Percentiles rank a stretch among this genome's conserved stretches.
These are phyloP conservation scores for Fermentozyma sake DNA, from an alignment of 1,139 yeast genomes.

Conservation along the genomic window DNA sequence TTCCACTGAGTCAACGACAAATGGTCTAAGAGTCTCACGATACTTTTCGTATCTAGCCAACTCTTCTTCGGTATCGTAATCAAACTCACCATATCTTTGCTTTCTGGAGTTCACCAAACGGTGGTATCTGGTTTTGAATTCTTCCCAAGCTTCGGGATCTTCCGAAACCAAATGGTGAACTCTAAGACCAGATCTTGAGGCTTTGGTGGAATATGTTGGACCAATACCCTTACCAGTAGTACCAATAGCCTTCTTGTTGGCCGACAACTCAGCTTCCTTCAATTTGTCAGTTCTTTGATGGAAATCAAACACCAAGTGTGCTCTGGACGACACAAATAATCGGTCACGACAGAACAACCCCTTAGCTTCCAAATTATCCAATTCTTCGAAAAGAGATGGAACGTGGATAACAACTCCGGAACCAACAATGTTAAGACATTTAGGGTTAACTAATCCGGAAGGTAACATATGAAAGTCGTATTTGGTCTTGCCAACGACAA, in stretches of 20 bases:
- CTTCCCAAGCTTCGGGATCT: conserved; percentile 90
- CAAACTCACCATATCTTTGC: conserved; percentile 90
- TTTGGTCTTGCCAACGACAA: conserved; percentile 81
- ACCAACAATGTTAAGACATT: conserved; percentile 85
- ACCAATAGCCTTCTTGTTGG: conserved; percentile 86
- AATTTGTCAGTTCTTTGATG: conserved; percentile 95
- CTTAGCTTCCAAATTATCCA: conserved; percentile 73
- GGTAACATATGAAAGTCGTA: conserved; percentile 99
- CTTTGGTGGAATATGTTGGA: conserved; percentile 96
- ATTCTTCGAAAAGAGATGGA: conserved; percentile 88
- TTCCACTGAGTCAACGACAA: conserved; percentile 87
- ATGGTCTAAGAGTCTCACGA: conserved; percentile 75
- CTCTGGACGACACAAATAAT: conserved; percentile 85
- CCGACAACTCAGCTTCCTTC: conserved; percentile 86
- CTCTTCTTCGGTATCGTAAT: conserved; percentile 79
- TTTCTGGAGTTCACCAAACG: conserved; percentile 76
- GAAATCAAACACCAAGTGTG: conserved; percentile 95
- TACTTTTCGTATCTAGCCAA: conserved; percentile 69
- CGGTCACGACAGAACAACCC: conserved; percentile 78
- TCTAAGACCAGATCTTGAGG: conserved; percentile 93
- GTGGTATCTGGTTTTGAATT: conserved; percentile 73
- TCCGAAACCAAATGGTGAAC: conserved; percentile 92
- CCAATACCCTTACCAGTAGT: conserved; percentile 99
- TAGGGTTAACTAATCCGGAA: conserved; percentile 90
- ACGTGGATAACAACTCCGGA: conserved; percentile 96